Base-by-base conservation (phyloP, 2,329 filamentous ascomycete genomes). In the Zalaria obscura region DNA sequence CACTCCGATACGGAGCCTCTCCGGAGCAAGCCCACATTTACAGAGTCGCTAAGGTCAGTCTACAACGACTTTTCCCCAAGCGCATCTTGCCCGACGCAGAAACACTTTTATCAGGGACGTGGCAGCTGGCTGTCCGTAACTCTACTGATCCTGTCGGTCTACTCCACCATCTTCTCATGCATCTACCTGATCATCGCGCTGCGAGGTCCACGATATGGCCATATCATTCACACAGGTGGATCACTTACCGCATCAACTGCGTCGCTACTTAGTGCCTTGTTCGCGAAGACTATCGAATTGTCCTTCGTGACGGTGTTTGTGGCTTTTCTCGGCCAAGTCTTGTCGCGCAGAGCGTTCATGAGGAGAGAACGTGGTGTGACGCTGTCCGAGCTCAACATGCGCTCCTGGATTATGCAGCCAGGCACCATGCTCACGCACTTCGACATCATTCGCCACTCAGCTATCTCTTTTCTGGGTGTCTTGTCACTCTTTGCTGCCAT, bases 281-380 rank as follows among this genome's bases (percentile, higher is more conserved):
- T 85, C 31, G 80, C 83, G 5, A 89, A 88, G 59, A 73, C 79
- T 0, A 83, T 88, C 38, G 84, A 89, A 59, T 55, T 88, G 48
- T 77, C 79, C 0, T 89, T 87, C 52, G 81, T 85, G 3, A 85
- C 83, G 0, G 77, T 84, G 0, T 83, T 85, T 45, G 79, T 88
- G 1, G 73, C 79, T 0, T 83, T 83, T 41, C 56, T 88, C 0
- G 84, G 84, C 0, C 84, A 91, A 55, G 72, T 82, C 0, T 61
- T 89, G 10, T 85, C 75, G n/a, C 69, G 80, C 18, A 66, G 80
- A 41, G 79, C 83, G 0, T 72, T 84, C 42, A 69, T 70, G 25
- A 72, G 75, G 0, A 36, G 42, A 25, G 45, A 44, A 3, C 38
- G 65, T 3, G 83, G 83, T 2, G 72, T 88, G 44, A 84, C 76